Evolutionary conservation across 371 early-diverging fungal species (phyloP), one percentile per base, ranked within the genome.

Genomic region (Capillidium heterosporum): DNA sequence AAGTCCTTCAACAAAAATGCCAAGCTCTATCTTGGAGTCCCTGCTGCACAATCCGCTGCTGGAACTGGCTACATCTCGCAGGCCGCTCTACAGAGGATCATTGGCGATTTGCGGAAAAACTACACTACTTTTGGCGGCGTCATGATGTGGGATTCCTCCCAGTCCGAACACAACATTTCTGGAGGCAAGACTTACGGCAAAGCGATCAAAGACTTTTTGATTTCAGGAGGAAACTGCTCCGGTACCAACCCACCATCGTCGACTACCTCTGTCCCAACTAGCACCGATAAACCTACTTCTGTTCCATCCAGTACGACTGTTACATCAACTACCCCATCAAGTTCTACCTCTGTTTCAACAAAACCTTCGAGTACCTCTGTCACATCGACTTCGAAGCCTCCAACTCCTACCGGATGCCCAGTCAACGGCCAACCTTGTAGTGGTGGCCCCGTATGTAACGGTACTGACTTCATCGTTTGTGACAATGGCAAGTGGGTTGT

Each of bases 101-200:
- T 83, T 28, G 62, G 62, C 7, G 57, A 62, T 11, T 58, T 67
- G 13, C 59, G 17, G 8, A 40, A 60, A 1, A 60, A 63, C 10
- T 72, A 67, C 55, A 57, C 63, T 13, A 66, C 65, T 13, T 81
- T 81, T 64, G 80, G 78, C 29, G 82, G 82, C 42, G 72, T 78
- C 0, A 81, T 81, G 82, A 69, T 78, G 55, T 81, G 82, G 82
- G 82, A 81, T 57, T 75, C 70, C 32, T 52, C 53, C 42, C 52
- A 51, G 28, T 17, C 49, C 28, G 35, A 54, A 21, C 39, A 54
- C 28, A 54, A 54, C 7, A 3, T 41, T 27, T 21, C 2, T 29
- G 28, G 32, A 3, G 42, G 59, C 8, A 23, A 51, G 10, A 41
- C 42, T 31, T 59, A 52, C 26, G 53, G 53, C 15, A n/a, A 10